These are phyloP conservation scores for Fusarium austroafricanum DNA, from an alignment of 2,329 filamentous ascomycete species.

Conservation along the genomic window DNA sequence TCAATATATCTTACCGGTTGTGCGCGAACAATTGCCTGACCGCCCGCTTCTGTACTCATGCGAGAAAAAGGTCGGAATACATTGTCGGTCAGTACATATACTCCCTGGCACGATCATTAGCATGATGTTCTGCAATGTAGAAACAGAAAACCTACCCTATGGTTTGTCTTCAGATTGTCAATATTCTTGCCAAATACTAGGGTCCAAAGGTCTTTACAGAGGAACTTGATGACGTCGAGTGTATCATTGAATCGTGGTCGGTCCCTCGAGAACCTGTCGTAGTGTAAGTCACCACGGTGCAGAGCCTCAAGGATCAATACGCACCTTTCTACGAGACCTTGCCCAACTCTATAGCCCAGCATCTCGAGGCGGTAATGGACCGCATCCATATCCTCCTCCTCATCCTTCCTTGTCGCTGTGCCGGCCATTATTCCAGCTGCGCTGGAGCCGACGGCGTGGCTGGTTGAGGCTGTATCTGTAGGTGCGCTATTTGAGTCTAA, in stretches of 20 bases:
- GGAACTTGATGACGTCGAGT: constrained; percentile 95
- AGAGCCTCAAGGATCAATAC: not conserved
- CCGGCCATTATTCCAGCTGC: constrained; percentile 41
- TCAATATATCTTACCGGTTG: constrained; percentile 74
- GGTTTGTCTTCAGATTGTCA: constrained; percentile 98
- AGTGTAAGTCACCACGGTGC: constrained; percentile 23
- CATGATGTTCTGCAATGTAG: not conserved
- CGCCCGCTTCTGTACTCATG: constrained; percentile 86
- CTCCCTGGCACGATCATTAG: constrained; percentile 67
- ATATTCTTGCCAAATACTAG: constrained; percentile 96
- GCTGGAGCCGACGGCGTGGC: constrained; percentile 43
- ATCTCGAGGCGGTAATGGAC: constrained; percentile 86
- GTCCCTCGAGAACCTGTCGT: constrained; percentile 82
- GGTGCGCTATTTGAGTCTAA: constrained; percentile 46
- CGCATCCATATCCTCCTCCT: constrained; percentile 86
- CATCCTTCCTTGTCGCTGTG: constrained; percentile 59
- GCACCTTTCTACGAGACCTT: constrained; percentile 90
- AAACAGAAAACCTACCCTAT: constrained; percentile 69
- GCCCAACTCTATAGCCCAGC: constrained; percentile 89
- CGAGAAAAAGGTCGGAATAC: constrained; percentile 87
- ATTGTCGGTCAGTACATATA: constrained; percentile 96
- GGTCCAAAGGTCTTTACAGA: constrained; percentile 98
- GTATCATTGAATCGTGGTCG: constrained; percentile 90
- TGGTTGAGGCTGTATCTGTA: constrained; percentile 37
- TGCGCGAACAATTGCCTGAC: constrained; percentile 78